phyloP scores from a whole-genome alignment of 2,329 filamentous ascomycete genomes.

The Pseudopithomyces maydicus region DNA sequence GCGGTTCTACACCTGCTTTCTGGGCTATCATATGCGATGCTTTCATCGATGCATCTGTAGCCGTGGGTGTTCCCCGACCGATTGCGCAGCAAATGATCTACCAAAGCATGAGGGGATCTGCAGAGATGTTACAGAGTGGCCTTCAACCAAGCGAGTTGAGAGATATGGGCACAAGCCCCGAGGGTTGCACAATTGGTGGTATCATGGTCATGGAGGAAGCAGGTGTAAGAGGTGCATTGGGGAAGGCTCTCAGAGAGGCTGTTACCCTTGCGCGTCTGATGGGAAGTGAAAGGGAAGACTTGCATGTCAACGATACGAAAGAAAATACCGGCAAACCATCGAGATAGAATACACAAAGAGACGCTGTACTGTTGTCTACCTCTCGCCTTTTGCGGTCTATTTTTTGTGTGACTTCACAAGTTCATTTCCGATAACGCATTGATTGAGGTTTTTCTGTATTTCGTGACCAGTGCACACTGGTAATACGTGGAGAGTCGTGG shows the following conservation, averaged over 20 bases:
- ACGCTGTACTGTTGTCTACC: too few species aligned
- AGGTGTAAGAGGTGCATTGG: constrained; percentile 32
- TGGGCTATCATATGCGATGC: constrained; percentile 39
- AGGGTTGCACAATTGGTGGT: constrained; percentile 41
- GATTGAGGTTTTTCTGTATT: too few species aligned
- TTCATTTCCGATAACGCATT: too few species aligned
- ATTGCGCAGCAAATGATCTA: constrained; percentile 36
- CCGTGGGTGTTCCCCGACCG: constrained; percentile 30
- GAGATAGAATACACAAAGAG: too few species aligned
- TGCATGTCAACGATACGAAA: constrained; percentile 52
- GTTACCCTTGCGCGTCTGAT: constrained; percentile 54
- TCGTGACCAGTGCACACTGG: too few species aligned
- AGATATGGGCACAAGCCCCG: constrained; percentile 36
- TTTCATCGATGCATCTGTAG: constrained; percentile 37
- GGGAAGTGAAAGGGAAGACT: constrained; percentile 33
- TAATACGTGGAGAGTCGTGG: too few species aligned
- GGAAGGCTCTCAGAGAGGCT: constrained; percentile 52
- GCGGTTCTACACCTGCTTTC: constrained; percentile 39
- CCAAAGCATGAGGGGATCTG: constrained; percentile 38
- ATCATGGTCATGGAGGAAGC: constrained; percentile 41
- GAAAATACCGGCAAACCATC: background rate
- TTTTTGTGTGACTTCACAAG: too few species aligned
- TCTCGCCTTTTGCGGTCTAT: too few species aligned
- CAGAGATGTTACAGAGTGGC: constrained; percentile 36
- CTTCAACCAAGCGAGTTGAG: constrained; percentile 33